Base-by-base conservation (phyloP, 768 basidiomycete species). In the Postia placenta region DNA sequence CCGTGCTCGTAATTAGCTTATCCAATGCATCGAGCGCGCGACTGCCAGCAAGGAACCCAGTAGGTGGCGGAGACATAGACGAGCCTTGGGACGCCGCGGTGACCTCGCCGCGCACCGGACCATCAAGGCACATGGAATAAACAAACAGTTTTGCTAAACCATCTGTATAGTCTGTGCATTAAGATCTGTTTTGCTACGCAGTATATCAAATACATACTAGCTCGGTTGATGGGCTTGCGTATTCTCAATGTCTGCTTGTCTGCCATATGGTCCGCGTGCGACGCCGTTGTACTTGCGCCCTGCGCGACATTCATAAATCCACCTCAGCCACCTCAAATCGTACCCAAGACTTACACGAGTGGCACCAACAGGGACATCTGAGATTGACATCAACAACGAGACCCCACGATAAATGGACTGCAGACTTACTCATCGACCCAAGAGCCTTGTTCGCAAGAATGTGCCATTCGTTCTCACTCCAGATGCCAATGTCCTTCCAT, bases 401-500 rank as follows among this genome's bases (percentile, higher is more conserved):
- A n/a, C n/a, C n/a, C n/a, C n/a, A n/a, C n/a, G n/a, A 49, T 26
- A 25, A 39, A 26, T 25, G 20, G 2, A 42, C 42, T 25, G 12
- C 9, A 25, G 2, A 47, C 50, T 46, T 24, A 64, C 87, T 83
- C 82, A 92, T 84, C 4, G 87, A 85, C 26, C 79, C 75, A 27
- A 97, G 69, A 12, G 87, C 85, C 64, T 93, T 94, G 28, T 83
- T 82, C 54, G 93, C 78, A 42, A 98, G 69, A 23, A 86, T 71
- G 48, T 81, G 80, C 83, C 92, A 97, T 65, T 97, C 83, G 37
- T 78, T 72, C 49, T 90, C 78, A 4, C 79, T 83, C 79, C 92
- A 93, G 47, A 98, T 93, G 11, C 94, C 94, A 28, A 97, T 77
- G 56, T 90, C 87, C 63, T 84, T 85, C 82, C 83, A 86, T 48